Base-by-base conservation (phyloP, 2,329 filamentous ascomycete species). In the Fusarium phyllophilum region DNA sequence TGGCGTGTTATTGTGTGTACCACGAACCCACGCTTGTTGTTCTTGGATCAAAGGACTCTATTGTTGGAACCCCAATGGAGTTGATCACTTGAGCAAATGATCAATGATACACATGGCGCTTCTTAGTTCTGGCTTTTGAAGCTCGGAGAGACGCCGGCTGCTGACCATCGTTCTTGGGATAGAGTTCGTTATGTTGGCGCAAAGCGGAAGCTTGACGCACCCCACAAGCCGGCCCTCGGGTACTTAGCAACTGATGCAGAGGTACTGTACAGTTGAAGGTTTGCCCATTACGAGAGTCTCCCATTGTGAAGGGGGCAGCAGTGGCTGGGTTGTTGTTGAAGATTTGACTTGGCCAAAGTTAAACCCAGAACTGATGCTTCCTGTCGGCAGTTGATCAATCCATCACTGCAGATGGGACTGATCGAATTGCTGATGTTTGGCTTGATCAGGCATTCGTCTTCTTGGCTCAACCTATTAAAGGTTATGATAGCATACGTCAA, bases 231-330 rank as follows among this genome's bases (percentile, higher is more conserved):
- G 66, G 57, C 34, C 57, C 52, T 41, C 26, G 29, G 62, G 54
- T 71, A 55, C 73, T 73, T 29, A 29, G 26, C 26, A 74, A 76
- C 66, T 73, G 68, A 75, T 73, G 66, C 60, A 69, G 51, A 63
- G 58, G 49, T 58, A 17, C n/a, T 44, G n/a, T 44, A 38, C 64
- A 49, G 58, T 48, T 42, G 44, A 49, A 36, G n/a, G 34, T 48
- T 26, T 42, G 52, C 33, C 45, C 24, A 33, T 58, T 24, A 36
- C 36, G 36, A 54, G 34, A 65, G 18, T 36, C 36, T 42, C 13
- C 49, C 12, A 14, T 59, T 36, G 9, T 24, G 8, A 42, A 36
- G 51, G 51, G 59, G 38, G 66, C 38, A 31, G 38, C n/a, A 39
- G 44, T 41, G 45, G 29, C 48, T 62, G 49, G 42, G 44, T 62